These are phyloP conservation scores for Candida dubliniensis DNA, from an alignment of 1,139 yeast genomes.

Conservation along the genomic window DNA sequence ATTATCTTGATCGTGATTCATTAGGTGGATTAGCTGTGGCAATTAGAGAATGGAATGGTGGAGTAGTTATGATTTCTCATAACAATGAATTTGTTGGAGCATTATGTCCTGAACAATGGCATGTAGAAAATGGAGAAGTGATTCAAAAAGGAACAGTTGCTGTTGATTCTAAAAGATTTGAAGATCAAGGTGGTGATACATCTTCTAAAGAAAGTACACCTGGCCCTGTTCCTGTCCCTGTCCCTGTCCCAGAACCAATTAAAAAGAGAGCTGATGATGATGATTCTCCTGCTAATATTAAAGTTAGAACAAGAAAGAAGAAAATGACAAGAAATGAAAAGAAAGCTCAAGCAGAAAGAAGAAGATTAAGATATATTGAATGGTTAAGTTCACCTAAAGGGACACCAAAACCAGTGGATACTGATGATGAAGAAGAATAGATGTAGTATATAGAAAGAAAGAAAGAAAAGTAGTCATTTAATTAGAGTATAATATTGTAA, in stretches of 20 bases:
- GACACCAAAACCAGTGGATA: conserved; percentile 89
- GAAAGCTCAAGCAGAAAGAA: conserved; percentile 88
- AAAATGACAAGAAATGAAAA: conserved; percentile 95
- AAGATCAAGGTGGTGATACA: conserved; percentile 56
- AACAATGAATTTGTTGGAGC: conserved; percentile 97
- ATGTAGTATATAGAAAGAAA: not conserved
- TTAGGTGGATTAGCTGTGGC: conserved; percentile 97
- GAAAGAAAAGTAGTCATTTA: conserved; percentile 1
- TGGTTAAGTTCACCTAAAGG: conserved; percentile 98
- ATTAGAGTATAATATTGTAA: not conserved
- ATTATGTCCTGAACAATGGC: conserved; percentile 97
- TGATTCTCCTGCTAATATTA: conserved; percentile 94
- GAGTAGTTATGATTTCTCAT: conserved; percentile 98
- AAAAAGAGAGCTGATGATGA: conserved; percentile 62
- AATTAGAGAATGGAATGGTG: conserved; percentile 96
- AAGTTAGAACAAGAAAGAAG: conserved; percentile 89
- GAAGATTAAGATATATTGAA: conserved; percentile 89
- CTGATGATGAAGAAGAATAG: conserved; percentile 76
- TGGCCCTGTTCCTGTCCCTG: conserved; percentile 26
- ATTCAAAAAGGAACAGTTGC: conserved; percentile 78
- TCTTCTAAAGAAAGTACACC: conserved; percentile 21
- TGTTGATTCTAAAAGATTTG: conserved; percentile 77
- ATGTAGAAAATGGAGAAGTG: conserved; percentile 88
- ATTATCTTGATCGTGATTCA: conserved; percentile 96
- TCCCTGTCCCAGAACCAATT: conserved; percentile 29